Evolutionary conservation across 192 early-diverging fungal species (phyloP), one percentile per base, ranked within the genome.

Genomic region (Backusella psychrophila): DNA sequence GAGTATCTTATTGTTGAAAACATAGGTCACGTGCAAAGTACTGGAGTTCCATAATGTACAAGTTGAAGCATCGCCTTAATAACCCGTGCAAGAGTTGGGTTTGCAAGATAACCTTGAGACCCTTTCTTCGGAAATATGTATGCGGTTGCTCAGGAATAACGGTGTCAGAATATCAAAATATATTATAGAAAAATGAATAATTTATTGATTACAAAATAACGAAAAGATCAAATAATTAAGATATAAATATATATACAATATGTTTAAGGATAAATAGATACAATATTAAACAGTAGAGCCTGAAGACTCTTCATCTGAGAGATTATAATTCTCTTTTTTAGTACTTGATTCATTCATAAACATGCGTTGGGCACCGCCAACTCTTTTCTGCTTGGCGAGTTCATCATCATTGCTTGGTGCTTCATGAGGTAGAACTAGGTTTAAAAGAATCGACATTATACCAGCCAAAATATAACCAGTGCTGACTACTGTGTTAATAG

Each of bases 401-500:
- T 63, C 56, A 12, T 29, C 56, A 26, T 26, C 26, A 11, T 63
- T 29, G 26, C 12, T 63, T 12, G 56, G 12, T 3, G 49, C 34
- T 59, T 79, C 78, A 3, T 59, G 19, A 21, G 86, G 86, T 35
- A 87, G 63, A 19, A 85, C 53, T 0, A 68, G 75, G 53, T 85
- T 87, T 66, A 87, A 69, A 33, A 85, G 12, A 29, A 80, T 82
- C 29, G 82, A 68, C 33, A 85, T 76, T 29, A 87, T 85, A 0
- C 80, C 84, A 42, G 82, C 81, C 14, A 87, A 78, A 12, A 77
- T 78, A 66, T 83, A 87, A 23, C 82, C 84, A 44, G 84, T 87
- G 23, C 81, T 81, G 12, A 88, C 84, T 36, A 88, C 76, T 49
- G 85, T 82, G 36, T 87, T 77, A 42, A 83, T 78, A 1, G 86